A percentile compares a stretch with the other conserved stretches of the same genome.
phyloP scores from a whole-genome alignment of 495 filamentous ascomycete genomes.

The Bacidia gigantensis region DNA sequence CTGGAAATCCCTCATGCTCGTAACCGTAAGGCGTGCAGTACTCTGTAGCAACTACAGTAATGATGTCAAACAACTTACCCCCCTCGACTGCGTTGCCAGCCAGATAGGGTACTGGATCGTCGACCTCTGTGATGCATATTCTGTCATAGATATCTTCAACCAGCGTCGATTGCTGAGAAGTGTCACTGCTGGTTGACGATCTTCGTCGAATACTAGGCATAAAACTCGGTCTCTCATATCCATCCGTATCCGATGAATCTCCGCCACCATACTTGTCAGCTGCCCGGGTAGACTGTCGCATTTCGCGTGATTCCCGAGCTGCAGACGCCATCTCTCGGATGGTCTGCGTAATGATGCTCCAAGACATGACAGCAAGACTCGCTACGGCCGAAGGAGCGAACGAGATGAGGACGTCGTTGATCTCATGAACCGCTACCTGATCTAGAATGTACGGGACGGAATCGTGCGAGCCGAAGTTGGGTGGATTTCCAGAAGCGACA shows the following conservation, averaged over 20 bases:
- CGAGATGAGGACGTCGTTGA: conserved; percentile 48
- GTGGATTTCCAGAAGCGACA: conserved; percentile 16
- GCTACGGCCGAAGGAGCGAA: conserved; percentile 38
- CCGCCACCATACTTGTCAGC: conserved; percentile 28
- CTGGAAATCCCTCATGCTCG: conserved; percentile 32
- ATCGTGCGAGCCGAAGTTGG: conserved; percentile 18
- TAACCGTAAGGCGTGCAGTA: conserved; percentile 32
- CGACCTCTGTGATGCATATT: conserved; percentile 26
- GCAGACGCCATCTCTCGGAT: conserved; percentile 46
- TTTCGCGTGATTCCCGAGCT: conserved; percentile 43
- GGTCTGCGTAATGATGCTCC: conserved; percentile 59
- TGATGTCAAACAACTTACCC: conserved; percentile 46
- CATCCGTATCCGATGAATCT: conserved; percentile 20
- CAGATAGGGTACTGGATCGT: conserved; percentile 34
- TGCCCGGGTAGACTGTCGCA: conserved; percentile 48
- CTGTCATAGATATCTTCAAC: conserved; percentile 41
- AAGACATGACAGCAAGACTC: conserved; percentile 58
- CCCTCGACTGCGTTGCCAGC: conserved; percentile 39
- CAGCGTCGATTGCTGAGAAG: conserved; percentile 31
- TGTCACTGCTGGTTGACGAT: conserved; percentile 19
- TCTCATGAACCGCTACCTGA: conserved; percentile 43
- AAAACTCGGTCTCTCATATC: conserved; percentile 10
- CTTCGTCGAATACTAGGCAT: conserved; percentile 5
- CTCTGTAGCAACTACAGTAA: conserved; percentile 40
- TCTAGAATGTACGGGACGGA: conserved; percentile 48